Evolutionary conservation across 805 yeast genomes (phyloP).

Genomic region (Metschnikowia amazonensis): DNA sequence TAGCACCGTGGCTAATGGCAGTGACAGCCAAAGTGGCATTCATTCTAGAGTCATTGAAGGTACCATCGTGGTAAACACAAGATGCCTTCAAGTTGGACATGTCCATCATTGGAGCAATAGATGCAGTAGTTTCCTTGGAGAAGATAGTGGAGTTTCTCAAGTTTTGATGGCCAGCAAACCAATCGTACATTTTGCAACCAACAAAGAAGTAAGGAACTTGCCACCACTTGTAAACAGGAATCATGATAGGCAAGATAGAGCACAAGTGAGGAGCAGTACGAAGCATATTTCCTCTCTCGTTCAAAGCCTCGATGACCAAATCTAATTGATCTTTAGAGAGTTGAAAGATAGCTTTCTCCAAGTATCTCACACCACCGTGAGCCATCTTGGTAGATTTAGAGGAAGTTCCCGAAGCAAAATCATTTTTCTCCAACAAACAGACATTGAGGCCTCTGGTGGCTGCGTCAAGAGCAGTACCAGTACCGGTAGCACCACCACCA

Average conservation of each 20-base stretch:
- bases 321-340: slow-evolving; percentile 85
- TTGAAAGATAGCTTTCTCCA: slow-evolving; percentile 92
- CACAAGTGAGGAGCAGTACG: slow-evolving; percentile 91
- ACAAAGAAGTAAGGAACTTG: slow-evolving; percentile 90
- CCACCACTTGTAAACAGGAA: slow-evolving; percentile 96
- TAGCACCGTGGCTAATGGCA: slow-evolving; percentile 84
- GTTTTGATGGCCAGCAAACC: slow-evolving; percentile 88
- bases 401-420: slow-evolving; percentile 89
- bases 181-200: slow-evolving; percentile 88
- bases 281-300: slow-evolving; percentile 81
- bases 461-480: slow-evolving; percentile 92
- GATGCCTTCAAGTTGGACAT: slow-evolving; percentile 78
- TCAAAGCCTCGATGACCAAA: slow-evolving; percentile 82
- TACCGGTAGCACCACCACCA: slow-evolving; percentile 97
- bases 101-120: slow-evolving; percentile 83
- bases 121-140: slow-evolving; percentile 60
- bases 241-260: slow-evolving; percentile 82
- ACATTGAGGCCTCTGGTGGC: slow-evolving; percentile 86
- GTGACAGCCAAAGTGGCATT: slow-evolving; percentile 81
- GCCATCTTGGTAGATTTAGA: slow-evolving; percentile 95
- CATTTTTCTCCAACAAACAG: slow-evolving; percentile 79
- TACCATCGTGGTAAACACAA: slow-evolving; percentile 91
- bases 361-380: slow-evolving; percentile 94
- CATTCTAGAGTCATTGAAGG: slow-evolving; percentile 90
- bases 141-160: slow-evolving; percentile 73